phyloP scores from a whole-genome alignment of 139 green algal species.

The Micractinium conductrix region DNA sequence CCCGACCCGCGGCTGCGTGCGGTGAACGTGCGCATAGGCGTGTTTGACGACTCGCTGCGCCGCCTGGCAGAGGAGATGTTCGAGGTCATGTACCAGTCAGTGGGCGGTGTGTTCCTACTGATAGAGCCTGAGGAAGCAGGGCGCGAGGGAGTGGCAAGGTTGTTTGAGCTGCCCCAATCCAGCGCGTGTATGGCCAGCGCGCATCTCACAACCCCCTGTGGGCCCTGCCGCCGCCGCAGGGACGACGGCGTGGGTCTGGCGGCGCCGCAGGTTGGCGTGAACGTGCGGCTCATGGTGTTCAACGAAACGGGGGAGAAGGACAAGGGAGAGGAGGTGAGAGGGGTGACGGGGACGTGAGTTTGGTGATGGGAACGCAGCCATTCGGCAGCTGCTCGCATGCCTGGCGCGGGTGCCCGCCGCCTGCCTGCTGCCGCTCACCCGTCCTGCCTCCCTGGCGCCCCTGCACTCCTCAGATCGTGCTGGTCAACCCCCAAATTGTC shows the following conservation, averaged over 20 bases:
- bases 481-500: conserved; percentile 95
- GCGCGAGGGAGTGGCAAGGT: background rate
- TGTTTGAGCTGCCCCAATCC: background rate
- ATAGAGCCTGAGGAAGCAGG: background rate
- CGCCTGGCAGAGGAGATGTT: conserved; percentile 92
- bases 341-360: background rate
- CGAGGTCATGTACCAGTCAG: conserved; percentile 93
- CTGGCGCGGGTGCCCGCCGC: background rate
- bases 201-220: background rate
- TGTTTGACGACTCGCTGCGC: conserved; percentile 83
- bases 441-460: background rate
- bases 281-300: conserved; percentile 98
- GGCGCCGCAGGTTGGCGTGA: conserved; percentile 96
- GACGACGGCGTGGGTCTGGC: conserved; percentile 97
- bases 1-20: conserved; percentile 91
- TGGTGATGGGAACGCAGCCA: no score
- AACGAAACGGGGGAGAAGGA: conserved; percentile 77
- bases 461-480: conserved; percentile 72
- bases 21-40: conserved; percentile 76
- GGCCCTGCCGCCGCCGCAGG: conserved; percentile 48
- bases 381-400: background rate
- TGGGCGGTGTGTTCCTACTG: background rate
- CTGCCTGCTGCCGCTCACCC: background rate
- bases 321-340: conserved; percentile 24
- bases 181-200: background rate